Percentiles rank a stretch among this genome's conserved stretches.
These are phyloP conservation scores for Aureobasidium subglaciale DNA, from an alignment of 2,329 filamentous ascomycete species.

Conservation along the genomic window DNA sequence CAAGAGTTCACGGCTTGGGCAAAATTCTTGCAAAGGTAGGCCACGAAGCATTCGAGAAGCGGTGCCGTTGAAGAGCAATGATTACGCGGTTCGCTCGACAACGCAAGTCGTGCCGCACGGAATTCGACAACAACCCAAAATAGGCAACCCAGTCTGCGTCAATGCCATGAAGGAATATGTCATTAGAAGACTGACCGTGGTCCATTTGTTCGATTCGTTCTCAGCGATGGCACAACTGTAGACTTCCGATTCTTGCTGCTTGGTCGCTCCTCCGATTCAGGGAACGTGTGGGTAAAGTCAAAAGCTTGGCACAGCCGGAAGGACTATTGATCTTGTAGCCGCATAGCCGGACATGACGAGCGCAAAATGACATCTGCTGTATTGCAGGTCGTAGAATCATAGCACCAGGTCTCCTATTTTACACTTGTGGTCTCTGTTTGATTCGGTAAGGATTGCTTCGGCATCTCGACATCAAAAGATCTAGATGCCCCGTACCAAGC, in stretches of 20 bases:
- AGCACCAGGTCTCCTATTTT: too few relatives aligned
- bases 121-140: background rate
- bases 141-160: background rate
- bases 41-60: background rate
- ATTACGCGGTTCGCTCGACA: background rate
- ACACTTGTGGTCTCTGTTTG: too few relatives aligned
- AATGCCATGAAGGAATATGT: background rate
- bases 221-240: too few relatives aligned
- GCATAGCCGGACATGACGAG: background rate
- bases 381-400: background rate
- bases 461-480: background rate
- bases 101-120: background rate
- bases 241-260: background rate
- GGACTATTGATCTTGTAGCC: background rate
- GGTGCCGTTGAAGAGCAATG: background rate
- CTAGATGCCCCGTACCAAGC: background rate
- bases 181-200: too few relatives aligned
- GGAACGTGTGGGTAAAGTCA: background rate
- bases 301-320: slow-evolving; percentile 2
- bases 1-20: background rate
- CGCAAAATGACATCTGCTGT: background rate
- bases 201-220: too few relatives aligned
- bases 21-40: background rate
- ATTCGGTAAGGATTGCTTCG: too few relatives aligned
- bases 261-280: background rate